Conservation (phyloP, 345 rosid species). For the Lepidium africanum region DNA sequence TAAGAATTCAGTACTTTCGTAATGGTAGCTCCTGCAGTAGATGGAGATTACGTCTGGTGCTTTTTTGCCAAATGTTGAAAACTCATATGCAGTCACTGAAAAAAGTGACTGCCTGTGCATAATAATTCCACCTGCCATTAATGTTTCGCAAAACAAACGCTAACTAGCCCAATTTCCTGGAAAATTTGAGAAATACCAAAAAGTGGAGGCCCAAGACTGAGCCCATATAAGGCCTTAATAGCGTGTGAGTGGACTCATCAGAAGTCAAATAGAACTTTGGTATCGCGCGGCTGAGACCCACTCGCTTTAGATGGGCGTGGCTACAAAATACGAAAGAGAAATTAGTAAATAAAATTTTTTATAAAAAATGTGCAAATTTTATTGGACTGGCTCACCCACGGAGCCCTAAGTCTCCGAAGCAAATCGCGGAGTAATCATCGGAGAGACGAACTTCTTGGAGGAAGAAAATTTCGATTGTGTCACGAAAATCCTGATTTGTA, state of each 20-base stretch:
- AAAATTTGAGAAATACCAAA: not conserved
- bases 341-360: not conserved
- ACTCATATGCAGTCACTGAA: not conserved
- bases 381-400: not conserved
- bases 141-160: not conserved
- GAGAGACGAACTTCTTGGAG: not conserved
- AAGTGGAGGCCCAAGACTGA: not conserved
- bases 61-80: too few relatives aligned
- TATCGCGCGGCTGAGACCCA: not conserved
- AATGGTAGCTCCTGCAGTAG: too few relatives aligned
- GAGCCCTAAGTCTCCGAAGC: not conserved
- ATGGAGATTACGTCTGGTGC: too few relatives aligned
- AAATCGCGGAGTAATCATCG: slow-evolving; percentile 12
- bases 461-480: not conserved
- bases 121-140: not conserved
- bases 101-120: not conserved
- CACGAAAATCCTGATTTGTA: not conserved
- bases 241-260: not conserved
- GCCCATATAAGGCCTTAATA: not conserved
- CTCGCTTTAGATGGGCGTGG: not conserved
- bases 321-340: not conserved
- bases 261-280: not conserved
- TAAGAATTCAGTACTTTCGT: too few relatives aligned
- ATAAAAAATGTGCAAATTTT: not conserved
- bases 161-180: not conserved